Conservation (phyloP, 768 basidiomycete species). For the Podaxis sp. region DNA sequence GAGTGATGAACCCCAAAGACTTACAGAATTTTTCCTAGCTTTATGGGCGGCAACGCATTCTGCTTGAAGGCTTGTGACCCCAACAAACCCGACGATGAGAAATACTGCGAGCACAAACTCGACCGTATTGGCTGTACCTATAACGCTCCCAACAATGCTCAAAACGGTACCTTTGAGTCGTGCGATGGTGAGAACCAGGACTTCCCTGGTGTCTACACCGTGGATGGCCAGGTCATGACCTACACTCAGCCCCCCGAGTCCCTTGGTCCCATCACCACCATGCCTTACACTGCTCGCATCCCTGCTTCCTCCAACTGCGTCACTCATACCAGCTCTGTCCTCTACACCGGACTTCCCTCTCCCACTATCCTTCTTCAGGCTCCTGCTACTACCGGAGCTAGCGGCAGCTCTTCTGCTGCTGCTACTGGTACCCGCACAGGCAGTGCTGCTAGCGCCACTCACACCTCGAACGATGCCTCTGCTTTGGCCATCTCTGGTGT, state of each 20-base stretch:
- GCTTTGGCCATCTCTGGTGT: constrained; percentile 19
- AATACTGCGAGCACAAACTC: constrained; percentile 67
- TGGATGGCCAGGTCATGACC: constrained; percentile 37
- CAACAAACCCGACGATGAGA: constrained; percentile 40
- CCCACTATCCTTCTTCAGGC: constrained; percentile 3
- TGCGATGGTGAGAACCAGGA: constrained; percentile 65
- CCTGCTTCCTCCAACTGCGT: constrained; percentile 41
- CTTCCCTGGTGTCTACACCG: constrained; percentile 53
- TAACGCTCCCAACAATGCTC: constrained; percentile 67
- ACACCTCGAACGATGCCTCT: constrained; percentile 15
- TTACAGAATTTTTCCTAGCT: constrained; percentile 6
- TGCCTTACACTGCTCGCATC: constrained; percentile 42
- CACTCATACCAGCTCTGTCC: constrained; percentile 24
- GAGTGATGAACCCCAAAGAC: background rate
- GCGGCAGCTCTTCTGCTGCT: background rate
- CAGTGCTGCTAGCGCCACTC: constrained; percentile 15
- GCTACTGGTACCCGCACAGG: constrained; percentile 11
- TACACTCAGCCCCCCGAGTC: constrained; percentile 46
- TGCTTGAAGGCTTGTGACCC: constrained; percentile 23
- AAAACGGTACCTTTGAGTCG: constrained; percentile 55
- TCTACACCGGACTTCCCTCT: constrained; percentile 27
- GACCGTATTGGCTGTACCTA: constrained; percentile 74
- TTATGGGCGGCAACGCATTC: constrained; percentile 19
- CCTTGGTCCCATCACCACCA: constrained; percentile 38
- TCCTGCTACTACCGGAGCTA: background rate